Percentiles rank a stretch among this genome's conserved stretches.
These are phyloP conservation scores for Solanum hybrid DNA, from an alignment of 305 asterid species.

Conservation along the genomic window DNA sequence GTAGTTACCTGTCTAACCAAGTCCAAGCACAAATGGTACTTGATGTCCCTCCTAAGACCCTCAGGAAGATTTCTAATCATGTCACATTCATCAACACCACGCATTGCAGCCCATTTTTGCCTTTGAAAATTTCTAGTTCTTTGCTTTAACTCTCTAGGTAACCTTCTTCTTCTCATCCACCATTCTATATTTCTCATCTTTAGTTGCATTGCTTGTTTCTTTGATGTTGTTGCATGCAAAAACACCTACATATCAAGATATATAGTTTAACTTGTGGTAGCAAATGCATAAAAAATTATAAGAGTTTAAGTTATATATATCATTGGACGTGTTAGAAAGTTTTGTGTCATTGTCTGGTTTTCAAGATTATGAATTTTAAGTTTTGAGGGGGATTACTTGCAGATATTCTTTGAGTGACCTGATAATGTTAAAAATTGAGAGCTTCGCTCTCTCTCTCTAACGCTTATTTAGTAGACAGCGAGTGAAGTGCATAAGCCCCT, in stretches of 20 bases:
- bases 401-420: not conserved
- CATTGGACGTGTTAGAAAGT: not conserved
- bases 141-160: slow-evolving; percentile 13
- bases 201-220: slow-evolving; percentile 22
- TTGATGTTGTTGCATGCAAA: slow-evolving; percentile 20
- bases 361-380: not conserved
- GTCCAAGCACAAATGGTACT: slow-evolving; percentile 24
- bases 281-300: not conserved
- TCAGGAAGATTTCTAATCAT: slow-evolving; percentile 23
- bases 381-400: not conserved
- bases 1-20: slow-evolving; percentile 21
- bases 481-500: not conserved
- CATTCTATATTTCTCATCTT: slow-evolving; percentile 17
- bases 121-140: slow-evolving; percentile 18
- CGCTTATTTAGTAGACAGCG: not conserved
- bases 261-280: not conserved
- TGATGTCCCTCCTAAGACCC: slow-evolving; percentile 30
- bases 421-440: too few species aligned
- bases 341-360: not conserved
- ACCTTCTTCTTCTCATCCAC: slow-evolving; percentile 28
- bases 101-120: slow-evolving; percentile 19
- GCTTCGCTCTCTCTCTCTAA: too few species aligned
- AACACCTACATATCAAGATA: slow-evolving; percentile 11
- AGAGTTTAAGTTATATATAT: not conserved
- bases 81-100: slow-evolving; percentile 20